A percentile compares a stretch with the other conserved stretches of the same genome.
phyloP scores from a whole-genome alignment of 768 basidiomycete genomes.

The Suillus americanus region DNA sequence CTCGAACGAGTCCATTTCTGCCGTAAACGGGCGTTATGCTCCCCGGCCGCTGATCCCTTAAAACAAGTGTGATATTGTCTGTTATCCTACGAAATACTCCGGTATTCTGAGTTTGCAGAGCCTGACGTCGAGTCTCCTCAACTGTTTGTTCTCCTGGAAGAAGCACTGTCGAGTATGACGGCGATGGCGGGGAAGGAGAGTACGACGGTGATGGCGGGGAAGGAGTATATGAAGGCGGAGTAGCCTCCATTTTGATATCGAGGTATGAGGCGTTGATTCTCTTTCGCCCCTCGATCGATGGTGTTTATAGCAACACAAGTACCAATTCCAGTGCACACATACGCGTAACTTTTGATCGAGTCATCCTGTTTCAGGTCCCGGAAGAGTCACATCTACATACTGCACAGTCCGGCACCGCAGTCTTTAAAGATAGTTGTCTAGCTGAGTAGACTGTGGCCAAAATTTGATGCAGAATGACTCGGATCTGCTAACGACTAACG shows the following conservation, averaged over 20 bases:
- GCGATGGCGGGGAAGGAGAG: conserved; percentile 44
- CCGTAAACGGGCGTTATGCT: conserved; percentile 21
- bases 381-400: not conserved
- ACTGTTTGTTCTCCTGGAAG: conserved; percentile 50
- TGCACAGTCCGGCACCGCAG: not conserved
- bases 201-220: conserved; percentile 49
- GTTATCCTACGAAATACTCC: conserved; percentile 32
- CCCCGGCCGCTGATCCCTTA: conserved; percentile 24
- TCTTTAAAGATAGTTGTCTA: not conserved
- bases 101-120: conserved; percentile 1
- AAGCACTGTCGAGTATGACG: conserved; percentile 54
- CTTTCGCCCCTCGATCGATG: conserved; percentile 6
- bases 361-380: not conserved
- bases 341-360: not conserved
- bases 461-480: too few species aligned
- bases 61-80: conserved; percentile 22
- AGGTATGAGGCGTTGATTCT: not conserved
- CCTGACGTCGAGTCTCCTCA: conserved; percentile 37
- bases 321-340: not conserved
- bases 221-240: conserved; percentile 4
- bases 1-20: conserved; percentile 20
- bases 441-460: too few species aligned
- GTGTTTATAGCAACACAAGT: not conserved
- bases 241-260: conserved; percentile 4
- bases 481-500: too few species aligned